A percentile compares a stretch with the other conserved stretches of the same genome.
Evolutionary conservation across 116 monocot species (phyloP).

Genomic region (Trichopus zeylanicus): DNA sequence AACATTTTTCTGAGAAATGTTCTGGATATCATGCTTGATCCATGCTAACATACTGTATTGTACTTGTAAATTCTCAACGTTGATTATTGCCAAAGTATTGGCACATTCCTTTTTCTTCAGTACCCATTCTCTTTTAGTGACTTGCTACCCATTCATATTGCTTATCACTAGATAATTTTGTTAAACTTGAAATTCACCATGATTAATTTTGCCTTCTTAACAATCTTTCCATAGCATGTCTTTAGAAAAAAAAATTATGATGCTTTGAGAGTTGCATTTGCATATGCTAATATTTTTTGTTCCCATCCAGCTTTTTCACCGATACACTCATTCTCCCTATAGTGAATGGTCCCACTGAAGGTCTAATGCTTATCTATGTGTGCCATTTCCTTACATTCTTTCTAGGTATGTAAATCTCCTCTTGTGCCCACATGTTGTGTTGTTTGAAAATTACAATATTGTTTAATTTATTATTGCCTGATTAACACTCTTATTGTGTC

Average conservation of each 20-base stretch:
- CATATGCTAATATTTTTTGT: neutral
- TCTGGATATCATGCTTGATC: too few species aligned
- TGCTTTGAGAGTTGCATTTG: neutral
- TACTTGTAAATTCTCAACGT: too few species aligned
- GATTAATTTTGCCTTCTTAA: neutral
- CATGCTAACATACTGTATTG: too few species aligned
- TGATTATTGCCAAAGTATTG: too few species aligned
- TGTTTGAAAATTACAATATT: neutral
- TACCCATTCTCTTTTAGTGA: too few species aligned
- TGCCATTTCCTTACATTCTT: constrained; percentile 87
- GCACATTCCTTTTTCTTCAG: too few species aligned
- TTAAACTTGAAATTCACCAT: too few species aligned
- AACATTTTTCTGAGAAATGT: too few species aligned
- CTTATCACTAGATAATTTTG: too few species aligned
- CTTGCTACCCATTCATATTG: too few species aligned
- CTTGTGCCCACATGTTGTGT: neutral
- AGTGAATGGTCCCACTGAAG: constrained; percentile 97
- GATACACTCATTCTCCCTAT: constrained; percentile 95
- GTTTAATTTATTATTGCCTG: neutral
- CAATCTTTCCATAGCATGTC: neutral
- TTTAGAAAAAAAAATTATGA: neutral
- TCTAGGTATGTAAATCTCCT: constrained; percentile 38
- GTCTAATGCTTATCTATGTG: constrained; percentile 92
- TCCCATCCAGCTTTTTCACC: constrained; percentile 81
- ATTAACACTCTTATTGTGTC: neutral